Conservation (phyloP, 345 rosid species). For the Cardiospermum halicacabum region DNA sequence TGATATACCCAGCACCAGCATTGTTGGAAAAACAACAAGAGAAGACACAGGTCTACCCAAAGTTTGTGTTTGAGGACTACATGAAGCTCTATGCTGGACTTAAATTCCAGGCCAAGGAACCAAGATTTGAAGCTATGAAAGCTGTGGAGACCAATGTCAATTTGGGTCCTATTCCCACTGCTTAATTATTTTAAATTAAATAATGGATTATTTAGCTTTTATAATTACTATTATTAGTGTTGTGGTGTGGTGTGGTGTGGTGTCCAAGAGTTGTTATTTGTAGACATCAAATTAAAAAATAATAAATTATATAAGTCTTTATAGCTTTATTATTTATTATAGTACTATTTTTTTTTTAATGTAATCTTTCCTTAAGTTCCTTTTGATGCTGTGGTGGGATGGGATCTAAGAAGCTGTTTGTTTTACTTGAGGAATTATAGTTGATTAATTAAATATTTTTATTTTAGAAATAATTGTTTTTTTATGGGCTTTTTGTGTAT, state of each 20-base stretch:
- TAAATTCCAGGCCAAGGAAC: slow-evolving; percentile 89
- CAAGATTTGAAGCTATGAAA: slow-evolving; percentile 93
- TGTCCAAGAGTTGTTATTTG: neutral
- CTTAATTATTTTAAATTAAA: slow-evolving; percentile 4
- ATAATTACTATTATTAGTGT: neutral
- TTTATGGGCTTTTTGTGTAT: slow-evolving; percentile 2
- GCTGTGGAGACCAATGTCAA: slow-evolving; percentile 26
- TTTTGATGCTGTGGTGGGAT: neutral
- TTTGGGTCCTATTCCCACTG: slow-evolving; percentile 37
- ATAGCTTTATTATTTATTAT: too few relatives aligned
- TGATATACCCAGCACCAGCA: slow-evolving; percentile 73
- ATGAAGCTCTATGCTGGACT: slow-evolving; percentile 73
- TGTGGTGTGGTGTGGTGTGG: too few relatives aligned
- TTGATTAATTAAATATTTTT: neutral
- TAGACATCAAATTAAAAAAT: neutral
- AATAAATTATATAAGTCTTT: neutral
- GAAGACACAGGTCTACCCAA: slow-evolving; percentile 49
- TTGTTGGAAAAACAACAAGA: slow-evolving; percentile 51
- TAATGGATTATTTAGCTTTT: neutral
- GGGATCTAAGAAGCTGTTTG: slow-evolving; percentile 4
- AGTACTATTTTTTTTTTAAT: neutral
- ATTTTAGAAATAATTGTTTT: neutral
- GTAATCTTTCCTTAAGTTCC: too few relatives aligned
- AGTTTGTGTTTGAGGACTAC: slow-evolving; percentile 83
- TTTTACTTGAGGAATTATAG: neutral